Evolutionary conservation across 2,329 filamentous ascomycete species (phyloP), one percentile per base, ranked within the genome.

Genomic region (Stenocarpella maydis): DNA sequence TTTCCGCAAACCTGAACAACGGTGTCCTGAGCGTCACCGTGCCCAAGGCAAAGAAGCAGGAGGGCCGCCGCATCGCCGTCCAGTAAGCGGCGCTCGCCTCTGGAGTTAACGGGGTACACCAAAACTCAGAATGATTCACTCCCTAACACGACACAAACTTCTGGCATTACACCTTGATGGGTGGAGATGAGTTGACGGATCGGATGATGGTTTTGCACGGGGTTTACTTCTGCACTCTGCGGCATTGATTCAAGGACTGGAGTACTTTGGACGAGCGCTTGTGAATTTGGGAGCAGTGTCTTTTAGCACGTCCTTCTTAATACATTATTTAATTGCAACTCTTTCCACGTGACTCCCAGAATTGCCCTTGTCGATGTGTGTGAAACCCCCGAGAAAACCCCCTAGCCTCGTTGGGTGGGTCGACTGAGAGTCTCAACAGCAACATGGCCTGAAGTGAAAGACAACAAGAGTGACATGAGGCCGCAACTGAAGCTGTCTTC

Each of bases 41-140:
- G 21, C 91, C 91, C 63, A 93, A 92, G 84, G 86, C 87, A 28
- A 87, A 85, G 81, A 88, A 87, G 84, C 82, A 83, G 72, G 84
- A 87, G 78, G 75, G 80, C 41, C 83, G 85, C 74, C 87, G 86
- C 79, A 88, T 91, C 74, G 74, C 78, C 37, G 83, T 91, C 76
- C 78, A 82, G 77, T 88, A 83, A 82, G 47, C 34, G 14, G 17
- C 9, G 2, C 37, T 3, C 21, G 10, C n/a, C 28, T 28, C n/a
- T 28, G 14, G 24, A 37, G 26, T 26, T 54, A 34, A 17, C 7
- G 6, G 6, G 17, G 28, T 24, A 21, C 12, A 24, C 12, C 37
- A 8, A 5, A 54, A 39, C 43, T 24, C 15, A 28, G 2, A 37
- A n/a, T 19, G 21, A n/a, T 53, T 24, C 55, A 24, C 24, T 45